These are phyloP conservation scores for Lantana camara DNA, from an alignment of 257 asterid genomes.

Conservation along the genomic window DNA sequence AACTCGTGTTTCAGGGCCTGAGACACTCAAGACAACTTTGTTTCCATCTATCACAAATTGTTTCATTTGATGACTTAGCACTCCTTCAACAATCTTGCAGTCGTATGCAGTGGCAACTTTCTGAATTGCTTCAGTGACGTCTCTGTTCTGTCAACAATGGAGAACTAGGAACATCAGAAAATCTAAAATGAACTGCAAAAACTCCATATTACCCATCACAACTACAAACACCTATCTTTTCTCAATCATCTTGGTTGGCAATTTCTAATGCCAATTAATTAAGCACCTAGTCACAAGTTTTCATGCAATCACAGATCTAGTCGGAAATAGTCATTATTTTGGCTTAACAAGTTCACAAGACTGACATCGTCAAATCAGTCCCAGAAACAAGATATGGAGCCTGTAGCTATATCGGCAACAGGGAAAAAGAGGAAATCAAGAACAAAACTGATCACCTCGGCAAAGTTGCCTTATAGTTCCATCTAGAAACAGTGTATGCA, in stretches of 20 bases:
- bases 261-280: not conserved
- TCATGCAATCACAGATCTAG: not conserved
- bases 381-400: slow-evolving; percentile 10
- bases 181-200: not conserved
- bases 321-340: slow-evolving; percentile 12
- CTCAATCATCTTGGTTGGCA: not conserved
- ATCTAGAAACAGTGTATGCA: too few species aligned
- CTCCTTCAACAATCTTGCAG: slow-evolving; percentile 91
- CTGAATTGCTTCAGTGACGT: slow-evolving; percentile 77
- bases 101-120: slow-evolving; percentile 92
- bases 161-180: not conserved
- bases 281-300: not conserved
- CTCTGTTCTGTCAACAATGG: slow-evolving; percentile 58
- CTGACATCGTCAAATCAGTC: slow-evolving; percentile 18
- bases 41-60: slow-evolving; percentile 90
- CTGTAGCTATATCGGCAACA: slow-evolving; percentile 40
- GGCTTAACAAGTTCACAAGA: slow-evolving; percentile 24
- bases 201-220: not conserved
- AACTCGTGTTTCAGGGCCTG: slow-evolving; percentile 77
- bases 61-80: slow-evolving; percentile 81
- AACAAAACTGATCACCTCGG: slow-evolving; percentile 37
- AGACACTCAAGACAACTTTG: slow-evolving; percentile 77
- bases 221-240: not conserved
- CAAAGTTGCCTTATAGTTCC: slow-evolving; percentile 41
- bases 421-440: slow-evolving; percentile 43